Evolutionary conservation across 805 yeast genomes (phyloP), one percentile per base, ranked within the genome.

Genomic region (Maudiozyma pseudohumilis): DNA sequence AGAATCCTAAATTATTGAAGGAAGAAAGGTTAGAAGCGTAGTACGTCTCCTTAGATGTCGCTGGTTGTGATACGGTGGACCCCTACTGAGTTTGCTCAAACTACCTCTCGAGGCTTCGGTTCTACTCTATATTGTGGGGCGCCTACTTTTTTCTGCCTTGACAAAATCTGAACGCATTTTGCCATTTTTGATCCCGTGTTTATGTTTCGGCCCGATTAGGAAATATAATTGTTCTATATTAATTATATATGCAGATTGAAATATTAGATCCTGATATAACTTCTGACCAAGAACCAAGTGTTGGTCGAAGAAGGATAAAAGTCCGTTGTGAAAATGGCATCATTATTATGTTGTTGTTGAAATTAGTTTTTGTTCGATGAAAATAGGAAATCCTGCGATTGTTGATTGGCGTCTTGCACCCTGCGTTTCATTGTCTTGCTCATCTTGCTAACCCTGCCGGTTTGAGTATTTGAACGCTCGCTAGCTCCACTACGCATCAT

Each of bases 381-480:
- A 3, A 41, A 16, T 9, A 48, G 20, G 31, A 36, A 46, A 6
- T 46, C 51, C 7, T 40, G 39, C 9, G 49, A 26, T 36, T 46
- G 50, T 16, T 40, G 42, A 31, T 51, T 46, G 3, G 55, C 56
- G 13, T 46, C 49, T 4, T 42, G 40, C 6, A 76, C 50, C 39
- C 86, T 64, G 13, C 55, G 50, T 40, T 68, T 68, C 80, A 80
- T 73, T 1, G 66, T 63, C 55, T 81, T 81, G 2, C 81, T 68
- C 64, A 81, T 56, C 44, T 72, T 70, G 3, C 85, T 79, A 38
- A 59, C 65, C 11, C 32, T 19, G 10, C 23, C 23, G 18, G 76
- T 75, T 34, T 70, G 70, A 1, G 59, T 53, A 45, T 66, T 70
- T 13, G 63, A 50, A 41, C 54, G 49, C 43, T 31, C 46, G 42